A percentile compares a stretch with the other conserved stretches of the same genome.
These are phyloP conservation scores for Solanum habrochaites DNA, from an alignment of 257 asterid species.

Conservation along the genomic window DNA sequence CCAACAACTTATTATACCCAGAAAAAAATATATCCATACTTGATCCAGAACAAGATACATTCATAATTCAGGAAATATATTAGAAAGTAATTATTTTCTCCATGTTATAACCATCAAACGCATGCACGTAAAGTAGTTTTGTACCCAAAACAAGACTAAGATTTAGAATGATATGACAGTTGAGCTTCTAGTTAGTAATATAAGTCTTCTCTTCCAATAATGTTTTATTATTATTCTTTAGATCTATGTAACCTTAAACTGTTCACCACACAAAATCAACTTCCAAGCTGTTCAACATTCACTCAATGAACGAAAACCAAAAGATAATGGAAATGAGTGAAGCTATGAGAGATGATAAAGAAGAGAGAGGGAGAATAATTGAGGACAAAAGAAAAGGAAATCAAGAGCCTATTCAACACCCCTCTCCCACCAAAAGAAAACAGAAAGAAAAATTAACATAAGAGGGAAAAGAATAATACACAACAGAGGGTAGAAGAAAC, in stretches of 20 bases:
- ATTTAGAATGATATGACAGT: neutral
- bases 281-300: neutral
- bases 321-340: neutral
- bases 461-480: neutral
- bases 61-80: neutral
- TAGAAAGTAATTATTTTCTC: neutral
- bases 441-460: neutral
- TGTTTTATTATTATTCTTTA: neutral
- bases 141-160: neutral
- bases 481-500: neutral
- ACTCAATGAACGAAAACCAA: neutral
- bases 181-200: neutral
- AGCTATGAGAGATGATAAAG: neutral
- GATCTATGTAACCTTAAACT: neutral
- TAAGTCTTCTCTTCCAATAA: neutral
- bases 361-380: neutral
- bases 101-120: neutral
- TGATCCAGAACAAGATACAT: neutral
- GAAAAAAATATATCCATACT: neutral
- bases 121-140: neutral
- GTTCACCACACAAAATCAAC: neutral
- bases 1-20: neutral
- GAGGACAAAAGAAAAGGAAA: neutral
- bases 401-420: neutral
- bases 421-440: neutral